A percentile compares a stretch with the other conserved stretches of the same genome.
Evolutionary conservation across 108 stramenopile genomes (phyloP).

Genomic region (Cyclotella cryptica): DNA sequence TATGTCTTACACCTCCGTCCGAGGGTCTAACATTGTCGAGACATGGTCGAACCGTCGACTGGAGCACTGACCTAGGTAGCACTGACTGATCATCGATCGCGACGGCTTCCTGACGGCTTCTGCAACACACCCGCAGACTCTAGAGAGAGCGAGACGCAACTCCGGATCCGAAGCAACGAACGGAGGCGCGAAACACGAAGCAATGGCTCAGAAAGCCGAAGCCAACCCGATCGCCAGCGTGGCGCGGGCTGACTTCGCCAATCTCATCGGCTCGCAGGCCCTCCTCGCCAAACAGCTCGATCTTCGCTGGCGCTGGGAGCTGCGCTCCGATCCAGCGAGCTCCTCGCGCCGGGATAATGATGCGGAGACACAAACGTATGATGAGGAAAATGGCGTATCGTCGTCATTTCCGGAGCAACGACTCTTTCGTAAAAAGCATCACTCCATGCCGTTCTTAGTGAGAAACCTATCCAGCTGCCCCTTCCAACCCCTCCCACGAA

Average conservation of each 20-base stretch:
- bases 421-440: slow-evolving; percentile 24
- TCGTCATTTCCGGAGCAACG: not conserved
- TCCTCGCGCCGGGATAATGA: not conserved
- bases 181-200: too few species aligned
- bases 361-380: not conserved
- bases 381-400: not conserved
- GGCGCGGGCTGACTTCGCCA: slow-evolving; percentile 19
- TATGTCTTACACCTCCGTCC: too few species aligned
- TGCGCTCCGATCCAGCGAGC: not conserved
- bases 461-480: slow-evolving; percentile 10
- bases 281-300: slow-evolving; percentile 33
- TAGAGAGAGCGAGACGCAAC: too few species aligned
- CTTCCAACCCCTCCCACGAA: not conserved
- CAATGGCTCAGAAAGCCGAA: not conserved
- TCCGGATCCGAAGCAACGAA: too few species aligned
- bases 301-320: slow-evolving; percentile 30
- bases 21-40: too few species aligned
- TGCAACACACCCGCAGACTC: too few species aligned
- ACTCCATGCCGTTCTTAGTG: slow-evolving; percentile 16
- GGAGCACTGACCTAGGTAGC: too few species aligned
- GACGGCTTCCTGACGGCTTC: too few species aligned
- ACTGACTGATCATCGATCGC: too few species aligned
- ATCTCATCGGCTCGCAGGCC: slow-evolving; percentile 24
- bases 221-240: not conserved
- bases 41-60: too few species aligned